Conservation (phyloP, 306 rosid genomes). For the Vigna reflexopilosa region DNA sequence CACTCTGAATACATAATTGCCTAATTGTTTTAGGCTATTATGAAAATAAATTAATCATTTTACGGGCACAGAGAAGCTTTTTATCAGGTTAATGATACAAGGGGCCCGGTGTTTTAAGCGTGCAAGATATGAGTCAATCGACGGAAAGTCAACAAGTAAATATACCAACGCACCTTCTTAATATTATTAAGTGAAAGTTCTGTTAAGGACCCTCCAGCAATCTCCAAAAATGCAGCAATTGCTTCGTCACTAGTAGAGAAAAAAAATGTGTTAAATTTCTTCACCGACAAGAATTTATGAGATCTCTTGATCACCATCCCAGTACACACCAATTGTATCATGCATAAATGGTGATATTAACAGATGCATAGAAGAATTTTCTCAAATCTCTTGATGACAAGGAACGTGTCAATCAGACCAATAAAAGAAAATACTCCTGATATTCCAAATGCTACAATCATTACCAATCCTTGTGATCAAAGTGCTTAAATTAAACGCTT, state of each 20-base stretch:
- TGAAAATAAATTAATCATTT: slow-evolving; percentile 25
- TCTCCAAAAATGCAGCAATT: slow-evolving; percentile 78
- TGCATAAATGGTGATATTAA: slow-evolving; percentile 1
- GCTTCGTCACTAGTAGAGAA: slow-evolving; percentile 70
- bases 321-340: slow-evolving; percentile 2
- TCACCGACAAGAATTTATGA: slow-evolving; percentile 15
- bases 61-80: slow-evolving; percentile 10
- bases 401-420: not conserved
- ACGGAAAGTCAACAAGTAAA: slow-evolving; percentile 17
- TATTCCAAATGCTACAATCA: slow-evolving; percentile 20
- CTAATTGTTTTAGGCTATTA: not conserved
- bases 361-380: slow-evolving; percentile 3
- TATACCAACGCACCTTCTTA: slow-evolving; percentile 58
- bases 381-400: slow-evolving; percentile 26
- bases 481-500: too few relatives aligned
- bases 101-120: not conserved
- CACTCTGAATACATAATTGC: slow-evolving; percentile 5
- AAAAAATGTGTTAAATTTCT: slow-evolving; percentile 20
- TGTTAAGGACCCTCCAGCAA: slow-evolving; percentile 59
- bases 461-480: not conserved
- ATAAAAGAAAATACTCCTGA: not conserved
- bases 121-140: not conserved
- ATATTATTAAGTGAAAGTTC: slow-evolving; percentile 82
- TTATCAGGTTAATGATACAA: slow-evolving; percentile 10
- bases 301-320: slow-evolving; percentile 1